Conservation (phyloP, 2,329 filamentous ascomycete genomes). For the Ophiostoma piceae region DNA sequence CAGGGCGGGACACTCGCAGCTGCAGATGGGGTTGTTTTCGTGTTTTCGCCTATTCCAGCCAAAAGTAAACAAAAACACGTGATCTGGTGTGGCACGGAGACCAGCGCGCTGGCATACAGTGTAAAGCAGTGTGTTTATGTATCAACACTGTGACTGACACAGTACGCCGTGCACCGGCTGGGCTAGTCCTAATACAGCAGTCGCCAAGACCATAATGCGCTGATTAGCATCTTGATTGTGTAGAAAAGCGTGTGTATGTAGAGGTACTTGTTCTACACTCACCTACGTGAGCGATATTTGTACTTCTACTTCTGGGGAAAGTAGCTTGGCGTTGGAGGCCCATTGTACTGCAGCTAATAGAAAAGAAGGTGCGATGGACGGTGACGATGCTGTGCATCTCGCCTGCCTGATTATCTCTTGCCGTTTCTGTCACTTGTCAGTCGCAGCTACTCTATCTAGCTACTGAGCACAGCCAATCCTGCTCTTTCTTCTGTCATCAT, state of each 20-base stretch:
- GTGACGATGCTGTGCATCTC: conserved; percentile 2
- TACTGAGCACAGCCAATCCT: not conserved
- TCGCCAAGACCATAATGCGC: conserved; percentile 1
- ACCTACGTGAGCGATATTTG: not conserved
- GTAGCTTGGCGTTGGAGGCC: conserved; percentile 12
- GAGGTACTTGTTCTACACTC: not conserved
- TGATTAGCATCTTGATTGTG: not conserved
- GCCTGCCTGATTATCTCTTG: not conserved
- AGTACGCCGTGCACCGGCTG: not conserved
- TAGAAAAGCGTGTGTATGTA: not conserved
- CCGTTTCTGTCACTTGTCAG: not conserved
- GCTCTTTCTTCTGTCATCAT: not conserved
- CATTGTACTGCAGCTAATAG: conserved; percentile 5
- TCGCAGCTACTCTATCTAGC: not conserved
- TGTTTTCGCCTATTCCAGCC: conserved; percentile 21
- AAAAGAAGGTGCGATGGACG: conserved; percentile 15
- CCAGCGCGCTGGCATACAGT: not conserved
- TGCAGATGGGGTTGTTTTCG: conserved; percentile 12
- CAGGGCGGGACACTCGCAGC: conserved; percentile 8
- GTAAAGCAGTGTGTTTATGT: not conserved
- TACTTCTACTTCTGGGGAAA: not conserved
- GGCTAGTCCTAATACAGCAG: not conserved
- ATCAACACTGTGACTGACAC: not conserved
- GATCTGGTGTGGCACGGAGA: conserved; percentile 18
- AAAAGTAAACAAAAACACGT: conserved; percentile 32